Base-by-base conservation (phyloP, 1,284 basidiomycete species). In the Marasmius sp. region DNA sequence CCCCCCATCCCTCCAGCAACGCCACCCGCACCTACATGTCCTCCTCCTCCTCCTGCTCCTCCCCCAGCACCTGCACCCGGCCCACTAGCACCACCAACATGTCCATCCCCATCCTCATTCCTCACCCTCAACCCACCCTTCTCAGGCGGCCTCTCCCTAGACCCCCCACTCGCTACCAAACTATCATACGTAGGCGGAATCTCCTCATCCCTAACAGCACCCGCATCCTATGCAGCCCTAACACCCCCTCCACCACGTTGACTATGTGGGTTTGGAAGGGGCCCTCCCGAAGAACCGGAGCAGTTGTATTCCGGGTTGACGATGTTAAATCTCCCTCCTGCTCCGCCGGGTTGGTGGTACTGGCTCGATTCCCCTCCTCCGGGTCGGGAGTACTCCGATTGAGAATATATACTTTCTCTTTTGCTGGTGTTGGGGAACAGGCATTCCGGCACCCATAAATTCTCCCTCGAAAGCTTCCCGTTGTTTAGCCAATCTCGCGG, bases 161-260 rank as follows among this genome's bases (percentile, higher is more conserved):
- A 18, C 6, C 43, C 43, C 43, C n/a, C 43, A 14, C 43, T 6
- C 43, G 48, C 3, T 3, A 49, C 11, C 53, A 62, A 59, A 60
- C 63, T 65, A 33, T 66, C 65, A 63, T 66, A 66, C 37, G 65
- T 65, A 8, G 65, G 65, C 12, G 65, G 65, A 60, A 66, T 66
- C 57, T 66, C 54, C 27, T 27, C 27, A 20, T 49, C 54, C 16
- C 36, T 50, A 12, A 57, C 52, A 12, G 61, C 22, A 6, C 65
- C 65, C 2, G 45, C 65, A 52, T 64, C 62, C 34, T 60, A 53
- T 45, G 64, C 60, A 6, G 62, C 65, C 1, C 64, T 14, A 5
- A 62, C 59, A 10, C 56, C 54, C 4, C 50, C 43, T 2, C 37
- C n/a, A n/a, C n/a, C 14, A 36, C 16, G 14, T 10, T 41, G 8